These are phyloP conservation scores for Monosporascus cannonballus DNA, from an alignment of 2,329 filamentous ascomycete species.

Conservation along the genomic window DNA sequence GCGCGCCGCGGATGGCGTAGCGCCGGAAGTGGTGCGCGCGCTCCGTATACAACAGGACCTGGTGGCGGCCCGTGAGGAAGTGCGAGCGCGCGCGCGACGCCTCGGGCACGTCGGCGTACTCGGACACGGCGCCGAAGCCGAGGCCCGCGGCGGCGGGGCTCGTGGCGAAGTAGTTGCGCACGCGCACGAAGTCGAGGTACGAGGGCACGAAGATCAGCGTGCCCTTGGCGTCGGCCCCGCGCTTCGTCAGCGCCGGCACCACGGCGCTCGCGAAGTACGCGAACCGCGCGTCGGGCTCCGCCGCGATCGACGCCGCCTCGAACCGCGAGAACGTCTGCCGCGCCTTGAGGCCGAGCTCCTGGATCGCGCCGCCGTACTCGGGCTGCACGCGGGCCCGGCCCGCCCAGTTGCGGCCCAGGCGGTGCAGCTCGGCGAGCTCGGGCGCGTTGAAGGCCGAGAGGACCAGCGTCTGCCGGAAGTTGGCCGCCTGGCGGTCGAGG, in stretches of 20 bases:
- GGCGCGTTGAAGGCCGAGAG: constrained; percentile 81
- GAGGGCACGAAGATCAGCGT: constrained; percentile 86
- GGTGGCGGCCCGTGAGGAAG: constrained; percentile 77
- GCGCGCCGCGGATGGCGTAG: constrained; percentile 76
- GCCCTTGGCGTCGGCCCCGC: constrained; percentile 48
- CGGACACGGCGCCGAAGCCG: constrained; percentile 77
- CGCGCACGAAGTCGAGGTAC: constrained; percentile 90
- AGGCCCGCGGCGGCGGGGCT: constrained; percentile 48
- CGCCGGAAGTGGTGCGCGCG: constrained; percentile 94
- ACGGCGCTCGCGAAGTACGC: constrained; percentile 82
- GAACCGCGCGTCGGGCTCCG: constrained; percentile 84
- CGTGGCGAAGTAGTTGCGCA: constrained; percentile 87
- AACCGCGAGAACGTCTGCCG: constrained; percentile 90
- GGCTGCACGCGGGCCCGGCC: constrained; percentile 72
- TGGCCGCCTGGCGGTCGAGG: constrained; percentile 74
- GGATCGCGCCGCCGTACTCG: constrained; percentile 65
- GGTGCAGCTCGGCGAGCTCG: constrained; percentile 76
- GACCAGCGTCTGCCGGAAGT: constrained; percentile 80
- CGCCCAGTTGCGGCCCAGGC: constrained; percentile 70
- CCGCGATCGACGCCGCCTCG: constrained; percentile 60
- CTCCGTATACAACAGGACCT: constrained; percentile 84
- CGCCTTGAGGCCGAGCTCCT: constrained; percentile 59
- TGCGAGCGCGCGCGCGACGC: constrained; percentile 80
- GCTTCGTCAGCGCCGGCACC: constrained; percentile 66
- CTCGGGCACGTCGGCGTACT: constrained; percentile 76